phyloP scores from a whole-genome alignment of 2,329 filamentous ascomycete species.

The Fusarium tanahbumbuense region DNA sequence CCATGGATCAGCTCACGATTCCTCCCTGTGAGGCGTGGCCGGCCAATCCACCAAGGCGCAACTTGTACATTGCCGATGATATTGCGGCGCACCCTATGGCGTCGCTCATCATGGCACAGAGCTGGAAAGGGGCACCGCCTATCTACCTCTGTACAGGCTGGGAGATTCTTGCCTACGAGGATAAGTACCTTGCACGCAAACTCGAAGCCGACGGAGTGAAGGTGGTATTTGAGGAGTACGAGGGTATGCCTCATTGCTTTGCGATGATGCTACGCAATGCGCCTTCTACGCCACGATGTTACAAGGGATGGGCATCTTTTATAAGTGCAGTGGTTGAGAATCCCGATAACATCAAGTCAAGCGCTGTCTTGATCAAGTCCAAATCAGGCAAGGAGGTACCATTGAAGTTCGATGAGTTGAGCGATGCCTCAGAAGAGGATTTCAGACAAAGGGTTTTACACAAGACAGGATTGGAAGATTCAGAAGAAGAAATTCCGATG shows the following conservation, averaged over 20 bases:
- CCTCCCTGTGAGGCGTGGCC: conserved; percentile 69
- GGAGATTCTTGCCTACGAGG: conserved; percentile 78
- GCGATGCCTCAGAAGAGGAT: conserved; percentile 57
- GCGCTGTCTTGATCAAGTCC: conserved; percentile 60
- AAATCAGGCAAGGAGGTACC: conserved; percentile 62
- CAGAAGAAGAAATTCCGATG: conserved; percentile 2
- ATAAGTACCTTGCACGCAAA: conserved; percentile 67
- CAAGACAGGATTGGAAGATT: conserved; percentile 37
- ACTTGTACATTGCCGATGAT: conserved; percentile 66
- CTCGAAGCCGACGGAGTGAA: conserved; percentile 67
- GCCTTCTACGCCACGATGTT: conserved; percentile 62
- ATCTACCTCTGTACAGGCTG: conserved; percentile 76
- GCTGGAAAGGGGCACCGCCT: conserved; percentile 73
- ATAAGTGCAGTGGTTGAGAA: conserved; percentile 57
- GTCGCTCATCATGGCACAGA: conserved; percentile 66
- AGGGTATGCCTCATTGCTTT: conserved; percentile 85
- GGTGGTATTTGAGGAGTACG: conserved; percentile 77
- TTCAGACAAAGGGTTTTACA: conserved; percentile 55
- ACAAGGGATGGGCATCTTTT: conserved; percentile 68
- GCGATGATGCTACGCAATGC: conserved; percentile 65
- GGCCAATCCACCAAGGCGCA: conserved; percentile 62
- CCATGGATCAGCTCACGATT: conserved; percentile 44
- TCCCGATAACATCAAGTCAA: conserved; percentile 50
- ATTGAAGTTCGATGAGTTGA: conserved; percentile 58
- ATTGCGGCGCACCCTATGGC: conserved; percentile 74